Percentiles rank a stretch among this genome's conserved stretches.
These are phyloP conservation scores for Trichoderma sp. DNA, from an alignment of 2,329 filamentous ascomycete genomes.

Conservation along the genomic window DNA sequence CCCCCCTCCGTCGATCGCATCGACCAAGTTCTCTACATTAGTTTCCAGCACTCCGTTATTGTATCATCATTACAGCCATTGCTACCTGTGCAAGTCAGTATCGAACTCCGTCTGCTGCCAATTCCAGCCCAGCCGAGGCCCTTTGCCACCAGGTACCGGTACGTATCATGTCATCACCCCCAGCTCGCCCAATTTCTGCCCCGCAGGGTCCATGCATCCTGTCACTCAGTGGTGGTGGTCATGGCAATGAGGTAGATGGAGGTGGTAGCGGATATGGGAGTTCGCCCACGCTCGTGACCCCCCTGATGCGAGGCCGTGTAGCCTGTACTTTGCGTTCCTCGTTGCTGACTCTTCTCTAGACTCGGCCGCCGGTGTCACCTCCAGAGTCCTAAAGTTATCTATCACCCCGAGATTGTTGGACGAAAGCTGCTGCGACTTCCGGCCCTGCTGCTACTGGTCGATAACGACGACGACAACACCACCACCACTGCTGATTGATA, in stretches of 20 bases:
- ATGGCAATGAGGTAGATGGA: slow-evolving; percentile 11
- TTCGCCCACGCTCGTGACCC: slow-evolving; percentile 22
- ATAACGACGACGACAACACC: neutral
- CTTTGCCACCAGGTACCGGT: slow-evolving; percentile 15
- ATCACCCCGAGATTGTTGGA: slow-evolving; percentile 17
- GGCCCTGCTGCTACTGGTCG: slow-evolving; percentile 15
- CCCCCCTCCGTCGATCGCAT: slow-evolving; percentile 17
- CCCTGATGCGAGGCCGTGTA: slow-evolving; percentile 9
- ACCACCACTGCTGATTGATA: slow-evolving; percentile 14
- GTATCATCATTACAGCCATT: slow-evolving; percentile 17
- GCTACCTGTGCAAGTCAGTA: neutral
- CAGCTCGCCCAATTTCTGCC: slow-evolving; percentile 8
- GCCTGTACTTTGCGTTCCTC: slow-evolving; percentile 9
- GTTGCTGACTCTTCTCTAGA: slow-evolving; percentile 11
- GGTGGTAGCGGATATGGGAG: slow-evolving; percentile 16
- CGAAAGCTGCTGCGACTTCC: neutral
- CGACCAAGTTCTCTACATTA: neutral
- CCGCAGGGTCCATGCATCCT: slow-evolving; percentile 23
- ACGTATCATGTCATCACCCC: slow-evolving; percentile 10
- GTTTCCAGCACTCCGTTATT: neutral
- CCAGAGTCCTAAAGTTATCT: slow-evolving; percentile 16
- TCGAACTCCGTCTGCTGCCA: neutral
- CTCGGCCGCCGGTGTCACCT: slow-evolving; percentile 15
- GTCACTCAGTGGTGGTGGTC: slow-evolving; percentile 5
- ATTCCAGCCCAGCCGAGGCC: neutral